Conservation (phyloP, 495 filamentous ascomycete genomes). For the Echria macrotheca region DNA sequence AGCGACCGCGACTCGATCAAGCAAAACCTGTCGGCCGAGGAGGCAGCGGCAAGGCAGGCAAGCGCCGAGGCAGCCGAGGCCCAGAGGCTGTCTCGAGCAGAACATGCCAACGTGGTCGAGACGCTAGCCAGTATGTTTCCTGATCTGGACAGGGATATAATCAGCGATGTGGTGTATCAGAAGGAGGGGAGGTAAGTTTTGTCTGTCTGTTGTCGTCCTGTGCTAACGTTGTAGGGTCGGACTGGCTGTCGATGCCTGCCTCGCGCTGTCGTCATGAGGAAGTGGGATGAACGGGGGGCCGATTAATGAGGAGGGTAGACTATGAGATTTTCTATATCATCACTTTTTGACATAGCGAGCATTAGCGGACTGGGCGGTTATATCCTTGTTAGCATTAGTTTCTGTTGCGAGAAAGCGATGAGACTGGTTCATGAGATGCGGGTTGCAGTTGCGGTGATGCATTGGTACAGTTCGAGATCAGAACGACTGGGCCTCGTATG, state of each 20-base stretch:
- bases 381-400: not conserved
- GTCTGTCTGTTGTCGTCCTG: not conserved
- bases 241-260: constrained; percentile 84
- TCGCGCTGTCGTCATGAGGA: constrained; percentile 65
- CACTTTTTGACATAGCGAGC: constrained; percentile 8
- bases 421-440: too few relatives aligned
- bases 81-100: constrained; percentile 71
- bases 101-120: constrained; percentile 89
- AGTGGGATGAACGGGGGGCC: too few relatives aligned
- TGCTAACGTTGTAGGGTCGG: constrained; percentile 60
- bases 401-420: too few relatives aligned
- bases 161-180: constrained; percentile 87
- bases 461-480: too few relatives aligned
- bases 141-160: constrained; percentile 81
- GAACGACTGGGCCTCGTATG: too few relatives aligned
- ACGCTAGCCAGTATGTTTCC: constrained; percentile 92
- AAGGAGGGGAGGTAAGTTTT: constrained; percentile 79
- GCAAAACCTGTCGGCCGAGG: constrained; percentile 61
- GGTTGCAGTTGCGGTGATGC: too few relatives aligned
- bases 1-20: constrained; percentile 32
- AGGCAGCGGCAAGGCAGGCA: constrained; percentile 89
- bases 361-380: not conserved
- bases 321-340: not conserved
- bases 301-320: not conserved
- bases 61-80: constrained; percentile 90